These are phyloP conservation scores for Tulasnella sp. DNA, from an alignment of 768 basidiomycete genomes.

Conservation along the genomic window DNA sequence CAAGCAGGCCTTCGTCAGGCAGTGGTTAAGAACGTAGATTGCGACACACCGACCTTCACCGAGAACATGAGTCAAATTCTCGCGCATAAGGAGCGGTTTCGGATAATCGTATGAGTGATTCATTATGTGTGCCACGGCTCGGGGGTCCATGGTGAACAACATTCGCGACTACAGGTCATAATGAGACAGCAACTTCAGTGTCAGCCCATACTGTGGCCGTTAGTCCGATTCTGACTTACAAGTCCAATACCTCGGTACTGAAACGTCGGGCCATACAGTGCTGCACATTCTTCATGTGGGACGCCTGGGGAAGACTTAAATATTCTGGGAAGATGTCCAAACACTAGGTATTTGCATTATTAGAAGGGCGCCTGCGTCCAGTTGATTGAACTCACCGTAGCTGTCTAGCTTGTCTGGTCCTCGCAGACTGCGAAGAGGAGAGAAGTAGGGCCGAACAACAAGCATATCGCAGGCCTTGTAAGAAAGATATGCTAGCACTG, in stretches of 20 bases:
- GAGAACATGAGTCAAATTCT: neutral
- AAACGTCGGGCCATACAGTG: conserved; percentile 36
- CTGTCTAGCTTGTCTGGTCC: conserved; percentile 30
- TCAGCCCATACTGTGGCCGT: too few relatives aligned
- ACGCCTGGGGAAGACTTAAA: conserved; percentile 30
- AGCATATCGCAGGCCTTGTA: too few relatives aligned
- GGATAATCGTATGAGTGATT: neutral
- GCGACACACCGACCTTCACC: neutral
- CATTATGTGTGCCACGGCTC: neutral
- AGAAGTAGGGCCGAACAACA: conserved; percentile 19
- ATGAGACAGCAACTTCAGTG: neutral
- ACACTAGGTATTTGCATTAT: conserved; percentile 26
- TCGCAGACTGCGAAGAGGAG: conserved; percentile 39
- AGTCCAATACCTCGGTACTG: conserved; percentile 36
- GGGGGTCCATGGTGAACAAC: neutral
- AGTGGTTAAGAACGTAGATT: too few relatives aligned
- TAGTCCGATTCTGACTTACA: conserved; percentile 26
- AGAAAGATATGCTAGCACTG: too few relatives aligned
- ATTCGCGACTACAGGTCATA: neutral
- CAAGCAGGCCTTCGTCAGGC: neutral
- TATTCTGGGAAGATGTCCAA: conserved; percentile 40
- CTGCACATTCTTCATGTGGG: conserved; percentile 45
- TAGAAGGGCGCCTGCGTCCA: too few relatives aligned
- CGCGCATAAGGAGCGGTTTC: neutral
- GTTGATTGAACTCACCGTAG: conserved; percentile 21